phyloP scores from a whole-genome alignment of 495 filamentous ascomycete genomes.

The Penicillium robsamsonii region DNA sequence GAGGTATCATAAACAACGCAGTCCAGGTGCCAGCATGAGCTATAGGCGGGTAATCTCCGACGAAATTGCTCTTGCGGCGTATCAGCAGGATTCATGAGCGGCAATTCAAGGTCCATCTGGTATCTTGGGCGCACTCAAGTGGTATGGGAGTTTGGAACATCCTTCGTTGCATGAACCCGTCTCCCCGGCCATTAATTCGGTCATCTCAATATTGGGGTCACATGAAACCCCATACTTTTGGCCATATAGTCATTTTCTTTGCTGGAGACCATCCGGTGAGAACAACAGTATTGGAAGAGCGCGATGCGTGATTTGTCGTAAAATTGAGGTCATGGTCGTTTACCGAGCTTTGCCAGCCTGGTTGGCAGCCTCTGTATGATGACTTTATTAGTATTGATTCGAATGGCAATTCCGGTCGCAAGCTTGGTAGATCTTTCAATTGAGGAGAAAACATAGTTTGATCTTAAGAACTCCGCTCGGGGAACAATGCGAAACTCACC shows the following conservation, averaged over 20 bases:
- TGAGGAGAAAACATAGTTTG: neutral
- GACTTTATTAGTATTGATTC: slow-evolving; percentile 14
- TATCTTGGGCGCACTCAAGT: neutral
- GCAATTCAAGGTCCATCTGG: neutral
- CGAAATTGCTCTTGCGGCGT: slow-evolving; percentile 1
- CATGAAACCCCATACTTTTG: slow-evolving; percentile 3
- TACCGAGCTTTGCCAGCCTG: slow-evolving; percentile 50
- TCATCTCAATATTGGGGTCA: neutral
- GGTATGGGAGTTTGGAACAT: neutral
- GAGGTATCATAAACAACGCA: slow-evolving; percentile 12
- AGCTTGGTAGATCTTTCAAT: neutral
- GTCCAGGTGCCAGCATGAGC: slow-evolving; percentile 6
- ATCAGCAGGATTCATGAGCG: slow-evolving; percentile 1
- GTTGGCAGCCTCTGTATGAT: slow-evolving; percentile 48
- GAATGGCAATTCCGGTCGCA: neutral
- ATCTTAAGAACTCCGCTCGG: neutral
- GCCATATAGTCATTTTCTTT: slow-evolving; percentile 18
- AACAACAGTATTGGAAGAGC: slow-evolving; percentile 20
- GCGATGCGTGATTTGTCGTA: slow-evolving; percentile 16
- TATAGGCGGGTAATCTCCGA: neutral
- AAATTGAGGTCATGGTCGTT: slow-evolving; percentile 18
- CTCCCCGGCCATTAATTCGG: neutral
- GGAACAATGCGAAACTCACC: slow-evolving; percentile 51
- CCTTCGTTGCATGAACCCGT: neutral
- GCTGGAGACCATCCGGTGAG: slow-evolving; percentile 19